Percentiles rank a stretch among this genome's conserved stretches.
phyloP scores from a whole-genome alignment of 176 grass and related monocot species.

The Panicum miliaceum region DNA sequence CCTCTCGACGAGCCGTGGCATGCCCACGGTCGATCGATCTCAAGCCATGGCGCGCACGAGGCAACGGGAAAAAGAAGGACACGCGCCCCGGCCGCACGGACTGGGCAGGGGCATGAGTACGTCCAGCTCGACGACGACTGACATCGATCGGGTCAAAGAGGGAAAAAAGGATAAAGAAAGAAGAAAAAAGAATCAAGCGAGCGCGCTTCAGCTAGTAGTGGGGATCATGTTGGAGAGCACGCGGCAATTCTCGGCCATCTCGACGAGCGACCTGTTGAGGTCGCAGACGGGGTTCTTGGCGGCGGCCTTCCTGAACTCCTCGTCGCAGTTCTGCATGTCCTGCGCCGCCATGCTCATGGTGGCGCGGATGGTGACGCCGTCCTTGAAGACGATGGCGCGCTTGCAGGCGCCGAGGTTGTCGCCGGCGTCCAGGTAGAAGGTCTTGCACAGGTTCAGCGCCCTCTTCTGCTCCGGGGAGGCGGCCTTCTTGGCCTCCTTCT shows the following conservation, averaged over 20 bases:
- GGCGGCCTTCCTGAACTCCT: conserved; percentile 43
- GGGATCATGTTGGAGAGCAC: conserved; percentile 54
- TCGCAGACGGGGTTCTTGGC: conserved; percentile 34
- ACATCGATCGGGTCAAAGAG: background rate
- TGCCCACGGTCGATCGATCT: background rate
- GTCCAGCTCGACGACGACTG: too few species aligned
- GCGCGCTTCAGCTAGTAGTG: background rate
- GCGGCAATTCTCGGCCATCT: conserved; percentile 49
- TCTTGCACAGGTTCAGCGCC: conserved; percentile 23
- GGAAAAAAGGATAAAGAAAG: background rate
- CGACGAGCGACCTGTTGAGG: conserved; percentile 40
- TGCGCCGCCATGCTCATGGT: conserved; percentile 53
- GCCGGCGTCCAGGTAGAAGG: conserved; percentile 25
- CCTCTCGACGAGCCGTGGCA: too few species aligned
- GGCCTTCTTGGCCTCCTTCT: background rate
- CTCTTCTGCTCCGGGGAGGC: background rate
- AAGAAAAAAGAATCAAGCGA: background rate
- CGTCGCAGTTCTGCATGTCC: conserved; percentile 52
- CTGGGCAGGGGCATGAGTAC: too few species aligned
- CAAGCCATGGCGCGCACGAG: background rate
- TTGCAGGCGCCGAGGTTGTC: conserved; percentile 48
- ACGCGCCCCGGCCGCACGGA: too few species aligned
- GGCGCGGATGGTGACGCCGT: conserved; percentile 50
- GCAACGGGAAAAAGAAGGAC: background rate
- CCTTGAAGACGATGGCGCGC: conserved; percentile 46